A percentile compares a stretch with the other conserved stretches of the same genome.
Conservation (phyloP, 345 rosid species). For the Pseudoturritis turrita region DNA sequence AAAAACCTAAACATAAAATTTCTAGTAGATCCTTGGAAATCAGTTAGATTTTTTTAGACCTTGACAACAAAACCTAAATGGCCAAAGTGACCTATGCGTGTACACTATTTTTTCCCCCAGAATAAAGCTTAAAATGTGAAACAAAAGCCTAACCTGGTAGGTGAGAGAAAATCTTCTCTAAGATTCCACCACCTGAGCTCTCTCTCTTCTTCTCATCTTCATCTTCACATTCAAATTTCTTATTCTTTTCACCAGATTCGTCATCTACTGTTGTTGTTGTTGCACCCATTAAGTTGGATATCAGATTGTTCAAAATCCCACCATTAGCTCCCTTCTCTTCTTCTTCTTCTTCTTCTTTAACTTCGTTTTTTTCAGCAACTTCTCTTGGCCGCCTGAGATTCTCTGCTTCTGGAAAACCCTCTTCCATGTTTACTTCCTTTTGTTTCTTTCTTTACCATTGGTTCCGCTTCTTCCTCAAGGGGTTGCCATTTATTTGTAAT, state of each 20-base stretch:
- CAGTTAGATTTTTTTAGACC: no score
- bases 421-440: slow-evolving; percentile 39
- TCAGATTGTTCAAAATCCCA: slow-evolving; percentile 19
- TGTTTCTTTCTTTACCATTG: not conserved
- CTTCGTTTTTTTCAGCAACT: not conserved
- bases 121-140: no score
- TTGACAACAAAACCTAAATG: no score
- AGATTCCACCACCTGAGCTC: slow-evolving; percentile 35
- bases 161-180: slow-evolving; percentile 53
- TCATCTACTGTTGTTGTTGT: slow-evolving; percentile 4
- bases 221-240: not conserved
- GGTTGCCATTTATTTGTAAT: no score
- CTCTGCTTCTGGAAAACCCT: slow-evolving; percentile 39
- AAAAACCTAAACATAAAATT: no score
- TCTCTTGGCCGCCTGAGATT: slow-evolving; percentile 16
- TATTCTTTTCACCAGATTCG: slow-evolving; percentile 15
- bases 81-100: no score
- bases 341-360: not conserved
- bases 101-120: no score
- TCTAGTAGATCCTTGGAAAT: no score
- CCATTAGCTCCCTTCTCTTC: not conserved
- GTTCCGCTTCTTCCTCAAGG: not conserved
- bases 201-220: slow-evolving; percentile 13
- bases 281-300: slow-evolving; percentile 12
- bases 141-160: slow-evolving; percentile 43